Evolutionary conservation across 108 stramenopile genomes (phyloP), one percentile per base, ranked within the genome.

Genomic region (Skeletonema grethae): DNA sequence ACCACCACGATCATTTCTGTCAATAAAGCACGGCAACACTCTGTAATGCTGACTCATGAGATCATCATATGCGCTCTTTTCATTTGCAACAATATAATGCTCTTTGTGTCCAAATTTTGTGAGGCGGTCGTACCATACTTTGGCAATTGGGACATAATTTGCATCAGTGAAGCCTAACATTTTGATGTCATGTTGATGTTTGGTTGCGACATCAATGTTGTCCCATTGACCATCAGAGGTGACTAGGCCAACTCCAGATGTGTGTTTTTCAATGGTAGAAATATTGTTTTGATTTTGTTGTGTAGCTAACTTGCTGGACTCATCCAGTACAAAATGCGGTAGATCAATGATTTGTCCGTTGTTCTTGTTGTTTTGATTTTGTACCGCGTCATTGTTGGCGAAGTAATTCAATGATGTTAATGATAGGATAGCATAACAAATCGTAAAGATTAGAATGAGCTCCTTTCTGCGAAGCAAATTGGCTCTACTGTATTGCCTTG

Each of bases 111-210:
- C 70, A 39, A 86, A 56, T 11, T 28, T 10, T 11, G 74, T 28
- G 76, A 86, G 56, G 32, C 85, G 59, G 2, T 73, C 41, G 63
- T 76, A 86, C 82, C 82, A 86, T 32, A 56, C 28, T 16, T 72
- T 38, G 5, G 82, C 85, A 25, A 83, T 69, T 24, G 53, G 39
- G 13, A 74, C 38, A 57, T 76, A 86, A 12, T 63, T 39, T 38
- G 6, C n/a, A 53, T 76, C 80, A n/a, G 69, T 72, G 56, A 86
- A 86, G 11, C 67, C 85, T 2, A 83, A 61, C 38, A 86, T 83
- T 72, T 76, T 75, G 15, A 74, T 29, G 45, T 67, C 56, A 41
- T 60, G n/a, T 8, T 28, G 25, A 28, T 28, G 1, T 0, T 53
- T 72, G 5, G 32, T 22, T 7, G 34, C 15, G 12, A 38, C 41